Evolutionary conservation across 2,329 filamentous ascomycete genomes (phyloP).

Genomic region (Clonostachys chloroleuca): DNA sequence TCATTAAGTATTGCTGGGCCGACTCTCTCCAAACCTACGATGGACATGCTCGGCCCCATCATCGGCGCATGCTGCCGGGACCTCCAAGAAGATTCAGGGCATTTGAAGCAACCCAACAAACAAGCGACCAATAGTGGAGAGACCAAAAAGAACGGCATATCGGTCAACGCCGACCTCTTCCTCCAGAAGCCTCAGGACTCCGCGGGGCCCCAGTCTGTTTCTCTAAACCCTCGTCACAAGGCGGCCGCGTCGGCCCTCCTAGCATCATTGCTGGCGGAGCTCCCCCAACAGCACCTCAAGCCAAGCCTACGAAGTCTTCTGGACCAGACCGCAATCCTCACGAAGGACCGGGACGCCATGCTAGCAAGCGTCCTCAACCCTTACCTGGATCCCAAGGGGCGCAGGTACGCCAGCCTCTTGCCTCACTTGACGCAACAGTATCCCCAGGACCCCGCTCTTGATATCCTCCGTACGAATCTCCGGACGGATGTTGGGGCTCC

Average conservation of each 20-base stretch:
- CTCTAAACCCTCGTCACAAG: conserved; percentile 40
- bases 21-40: conserved; percentile 60
- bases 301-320: conserved; percentile 69
- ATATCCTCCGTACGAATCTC: conserved; percentile 63
- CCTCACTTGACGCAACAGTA: conserved; percentile 72
- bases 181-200: conserved; percentile 36
- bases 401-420: conserved; percentile 68
- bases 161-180: conserved; percentile 70
- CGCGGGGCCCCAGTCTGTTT: conserved; percentile 19
- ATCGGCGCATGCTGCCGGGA: conserved; percentile 72
- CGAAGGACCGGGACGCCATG: conserved; percentile 66
- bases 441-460: conserved; percentile 59
- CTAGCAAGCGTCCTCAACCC: conserved; percentile 80
- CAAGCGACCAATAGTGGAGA: conserved; percentile 18
- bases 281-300: conserved; percentile 65
- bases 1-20: conserved; percentile 61
- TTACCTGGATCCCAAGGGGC: conserved; percentile 56
- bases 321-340: conserved; percentile 76
- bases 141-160: conserved; percentile 30
- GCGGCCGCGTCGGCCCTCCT: conserved; percentile 59
- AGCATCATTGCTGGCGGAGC: conserved; percentile 51
- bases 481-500: conserved; percentile 14
- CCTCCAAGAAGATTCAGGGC: conserved; percentile 52
- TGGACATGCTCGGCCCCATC: conserved; percentile 57
- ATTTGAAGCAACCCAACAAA: conserved; percentile 33